Conservation (phyloP, 140 eudicot species). For the Stevia rebaudiana region DNA sequence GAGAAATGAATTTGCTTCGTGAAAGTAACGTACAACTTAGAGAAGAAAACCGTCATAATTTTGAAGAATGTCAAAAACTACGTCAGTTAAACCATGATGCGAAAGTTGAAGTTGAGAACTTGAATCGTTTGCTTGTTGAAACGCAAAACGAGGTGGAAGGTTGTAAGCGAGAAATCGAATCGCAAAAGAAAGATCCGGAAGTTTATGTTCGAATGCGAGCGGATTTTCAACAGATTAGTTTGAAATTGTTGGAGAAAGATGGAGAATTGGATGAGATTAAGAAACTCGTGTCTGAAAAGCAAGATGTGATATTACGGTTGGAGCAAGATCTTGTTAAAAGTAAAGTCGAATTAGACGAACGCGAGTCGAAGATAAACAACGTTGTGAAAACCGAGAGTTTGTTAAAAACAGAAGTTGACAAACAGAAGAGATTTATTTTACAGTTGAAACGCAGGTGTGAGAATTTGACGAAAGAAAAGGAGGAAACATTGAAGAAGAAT, state of each 20-base stretch:
- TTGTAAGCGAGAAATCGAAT: constrained; percentile 49
- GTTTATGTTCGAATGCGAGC: constrained; percentile 56
- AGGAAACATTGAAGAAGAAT: constrained; percentile 52
- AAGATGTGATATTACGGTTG: constrained; percentile 37
- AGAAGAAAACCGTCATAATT: constrained; percentile 80
- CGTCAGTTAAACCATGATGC: constrained; percentile 49
- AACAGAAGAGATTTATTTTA: constrained; percentile 20
- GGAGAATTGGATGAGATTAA: constrained; percentile 54
- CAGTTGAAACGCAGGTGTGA: constrained; percentile 43
- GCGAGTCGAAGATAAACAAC: constrained; percentile 5
- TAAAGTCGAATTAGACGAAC: constrained; percentile 23
- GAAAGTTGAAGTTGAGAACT: constrained; percentile 42
- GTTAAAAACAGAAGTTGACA: constrained; percentile 53
- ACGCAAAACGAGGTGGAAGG: constrained; percentile 51
- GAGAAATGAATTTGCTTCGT: constrained; percentile 80
- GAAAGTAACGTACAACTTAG: constrained; percentile 89
- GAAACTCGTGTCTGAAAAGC: constrained; percentile 50
- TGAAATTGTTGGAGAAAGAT: constrained; percentile 56
- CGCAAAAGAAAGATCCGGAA: constrained; percentile 40
- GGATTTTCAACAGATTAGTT: constrained; percentile 55
- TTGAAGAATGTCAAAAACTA: constrained; percentile 87
- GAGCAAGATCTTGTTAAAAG: constrained; percentile 65
- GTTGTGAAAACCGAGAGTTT: constrained; percentile 47
- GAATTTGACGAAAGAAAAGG: constrained; percentile 52
- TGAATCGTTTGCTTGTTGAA: constrained; percentile 42